Evolutionary conservation across 495 filamentous ascomycete genomes (phyloP).

Genomic region (Tuber microsphaerosporum): DNA sequence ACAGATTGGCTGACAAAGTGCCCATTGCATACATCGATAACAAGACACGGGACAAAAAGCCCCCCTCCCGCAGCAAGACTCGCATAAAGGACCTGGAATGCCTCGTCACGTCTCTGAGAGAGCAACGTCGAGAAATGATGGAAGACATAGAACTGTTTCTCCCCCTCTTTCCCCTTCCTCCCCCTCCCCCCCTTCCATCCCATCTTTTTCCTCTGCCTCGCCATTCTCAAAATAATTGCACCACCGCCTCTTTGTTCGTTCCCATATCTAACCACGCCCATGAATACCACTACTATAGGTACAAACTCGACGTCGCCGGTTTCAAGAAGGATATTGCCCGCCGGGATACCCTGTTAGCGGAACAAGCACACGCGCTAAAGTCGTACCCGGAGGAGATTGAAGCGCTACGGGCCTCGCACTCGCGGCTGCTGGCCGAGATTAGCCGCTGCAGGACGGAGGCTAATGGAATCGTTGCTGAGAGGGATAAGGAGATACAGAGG

Average conservation of each 20-base stretch:
- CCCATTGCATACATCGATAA: not conserved
- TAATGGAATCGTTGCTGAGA: slow-evolving; percentile 21
- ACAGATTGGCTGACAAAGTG: not conserved
- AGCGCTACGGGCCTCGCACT: slow-evolving; percentile 13
- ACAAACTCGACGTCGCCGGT: slow-evolving; percentile 25
- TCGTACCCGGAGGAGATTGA: slow-evolving; percentile 14
- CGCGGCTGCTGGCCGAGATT: slow-evolving; percentile 16
- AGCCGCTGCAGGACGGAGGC: slow-evolving; percentile 15
- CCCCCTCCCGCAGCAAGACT: slow-evolving; percentile 12
- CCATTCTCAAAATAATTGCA: not conserved
- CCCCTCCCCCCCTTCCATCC: not conserved
- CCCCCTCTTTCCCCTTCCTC: not conserved
- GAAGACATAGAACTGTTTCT: slow-evolving; percentile 25
- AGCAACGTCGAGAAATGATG: slow-evolving; percentile 32
- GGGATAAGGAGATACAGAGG: slow-evolving; percentile 26
- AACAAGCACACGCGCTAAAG: slow-evolving; percentile 17
- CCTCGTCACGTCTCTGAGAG: slow-evolving; percentile 11
- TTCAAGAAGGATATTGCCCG: slow-evolving; percentile 29
- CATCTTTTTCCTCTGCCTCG: too few species aligned
- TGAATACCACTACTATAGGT: slow-evolving; percentile 2
- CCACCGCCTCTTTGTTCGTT: not conserved
- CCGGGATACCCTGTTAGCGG: slow-evolving; percentile 17
- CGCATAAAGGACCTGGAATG: slow-evolving; percentile 26
- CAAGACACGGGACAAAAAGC: slow-evolving; percentile 7
- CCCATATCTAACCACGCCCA: not conserved